A percentile compares a stretch with the other conserved stretches of the same genome.
phyloP scores from a whole-genome alignment of 2,329 filamentous ascomycete species.

The Mollisia scopiformis region DNA sequence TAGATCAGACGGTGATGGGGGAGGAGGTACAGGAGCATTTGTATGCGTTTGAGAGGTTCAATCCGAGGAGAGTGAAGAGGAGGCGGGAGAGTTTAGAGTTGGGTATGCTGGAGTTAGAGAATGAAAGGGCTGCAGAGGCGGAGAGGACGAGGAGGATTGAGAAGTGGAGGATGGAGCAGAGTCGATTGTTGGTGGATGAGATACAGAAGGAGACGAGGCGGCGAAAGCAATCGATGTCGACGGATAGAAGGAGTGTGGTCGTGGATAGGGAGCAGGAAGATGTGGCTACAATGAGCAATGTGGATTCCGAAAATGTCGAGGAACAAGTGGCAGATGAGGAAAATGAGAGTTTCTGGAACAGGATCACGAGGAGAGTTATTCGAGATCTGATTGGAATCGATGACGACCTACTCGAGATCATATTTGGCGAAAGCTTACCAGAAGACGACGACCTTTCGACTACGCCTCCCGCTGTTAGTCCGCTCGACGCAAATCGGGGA shows the following conservation, averaged over 20 bases:
- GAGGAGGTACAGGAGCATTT: constrained; percentile 76
- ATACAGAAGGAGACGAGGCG: constrained; percentile 84
- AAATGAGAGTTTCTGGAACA: constrained; percentile 74
- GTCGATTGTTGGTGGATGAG: constrained; percentile 80
- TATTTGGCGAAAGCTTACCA: constrained; percentile 81
- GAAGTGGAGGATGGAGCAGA: constrained; percentile 90
- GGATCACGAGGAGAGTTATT: constrained; percentile 84
- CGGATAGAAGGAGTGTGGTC: constrained; percentile 40
- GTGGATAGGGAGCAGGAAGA: constrained; percentile 36
- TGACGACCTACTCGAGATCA: constrained; percentile 78
- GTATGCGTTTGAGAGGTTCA: constrained; percentile 87
- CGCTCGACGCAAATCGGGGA: constrained; percentile 4
- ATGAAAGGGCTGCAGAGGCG: constrained; percentile 61
- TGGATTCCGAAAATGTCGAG: constrained; percentile 24
- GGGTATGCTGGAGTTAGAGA: constrained; percentile 53
- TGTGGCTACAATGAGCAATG: constrained; percentile 33
- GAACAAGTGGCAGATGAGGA: constrained; percentile 46
- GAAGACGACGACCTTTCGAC: constrained; percentile 42
- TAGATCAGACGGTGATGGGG: constrained; percentile 58
- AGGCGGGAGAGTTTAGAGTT: constrained; percentile 56
- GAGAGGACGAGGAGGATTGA: constrained; percentile 87
- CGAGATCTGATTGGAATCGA: constrained; percentile 90
- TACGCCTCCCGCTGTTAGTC: constrained; percentile 26
- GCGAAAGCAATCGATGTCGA: constrained; percentile 64
- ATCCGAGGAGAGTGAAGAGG: constrained; percentile 67